Conservation (phyloP, 305 asterid genomes). For the Solanum hybrid region DNA sequence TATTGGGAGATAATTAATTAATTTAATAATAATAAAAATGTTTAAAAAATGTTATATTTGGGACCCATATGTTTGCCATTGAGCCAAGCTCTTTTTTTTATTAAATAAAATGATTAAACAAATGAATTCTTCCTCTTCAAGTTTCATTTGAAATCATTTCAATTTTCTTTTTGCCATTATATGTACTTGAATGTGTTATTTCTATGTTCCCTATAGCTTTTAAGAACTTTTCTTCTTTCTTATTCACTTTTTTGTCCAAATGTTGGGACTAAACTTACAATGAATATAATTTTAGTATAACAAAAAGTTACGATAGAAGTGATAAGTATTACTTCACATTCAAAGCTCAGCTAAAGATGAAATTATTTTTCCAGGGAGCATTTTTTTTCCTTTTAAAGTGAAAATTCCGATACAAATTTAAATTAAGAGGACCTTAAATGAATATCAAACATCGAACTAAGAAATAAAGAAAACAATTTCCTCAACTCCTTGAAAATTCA, state of each 20-base stretch:
- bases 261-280: neutral
- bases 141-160: neutral
- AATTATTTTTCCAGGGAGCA: fast-evolving
- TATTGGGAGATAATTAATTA: neutral
- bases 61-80: conserved; percentile 34
- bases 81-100: conserved; percentile 11
- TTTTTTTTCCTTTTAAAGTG: neutral
- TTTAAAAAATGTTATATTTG: neutral
- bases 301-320: neutral
- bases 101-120: neutral
- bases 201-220: neutral
- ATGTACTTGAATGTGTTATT: neutral
- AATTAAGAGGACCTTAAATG: neutral
- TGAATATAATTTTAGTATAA: neutral
- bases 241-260: neutral
- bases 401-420: neutral
- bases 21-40: neutral
- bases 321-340: neutral
- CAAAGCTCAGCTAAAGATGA: neutral
- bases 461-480: neutral
- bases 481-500: neutral
- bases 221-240: neutral
- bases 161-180: neutral
- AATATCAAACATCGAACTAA: neutral
- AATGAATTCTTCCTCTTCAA: conserved; percentile 5